Percentiles rank a stretch among this genome's conserved stretches.
phyloP scores from a whole-genome alignment of 352 stramenopile species.

The Peronosclerospora sorghi region DNA sequence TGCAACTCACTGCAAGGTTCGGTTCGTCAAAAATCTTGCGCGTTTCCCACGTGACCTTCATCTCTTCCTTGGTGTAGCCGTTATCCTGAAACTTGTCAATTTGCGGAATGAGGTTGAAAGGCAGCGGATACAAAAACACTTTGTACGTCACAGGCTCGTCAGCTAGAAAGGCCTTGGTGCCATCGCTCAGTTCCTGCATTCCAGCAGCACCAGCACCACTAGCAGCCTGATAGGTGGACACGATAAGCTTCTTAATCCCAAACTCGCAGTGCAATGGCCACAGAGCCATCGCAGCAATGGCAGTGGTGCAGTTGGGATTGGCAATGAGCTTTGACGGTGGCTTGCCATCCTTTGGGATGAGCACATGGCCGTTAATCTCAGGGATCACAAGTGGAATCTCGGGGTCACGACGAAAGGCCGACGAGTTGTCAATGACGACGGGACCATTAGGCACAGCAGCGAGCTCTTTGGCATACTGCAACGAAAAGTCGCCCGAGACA shows the following conservation, averaged over 20 bases:
- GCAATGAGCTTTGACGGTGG: constrained; percentile 87
- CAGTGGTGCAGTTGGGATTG: constrained; percentile 99
- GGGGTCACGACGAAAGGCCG: constrained; percentile 89
- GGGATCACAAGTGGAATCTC: constrained; percentile 90
- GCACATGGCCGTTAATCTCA: constrained; percentile 90
- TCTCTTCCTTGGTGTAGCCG: constrained; percentile 98
- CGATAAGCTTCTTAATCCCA: constrained; percentile 92
- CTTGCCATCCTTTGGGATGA: constrained; percentile 39
- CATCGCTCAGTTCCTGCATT: constrained; percentile 93
- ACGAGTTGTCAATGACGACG: constrained; percentile 98
- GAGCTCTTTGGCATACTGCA: constrained; percentile 91
- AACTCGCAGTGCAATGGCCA: constrained; percentile 95
- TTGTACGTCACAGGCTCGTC: constrained; percentile 79
- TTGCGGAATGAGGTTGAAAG: constrained; percentile 99
- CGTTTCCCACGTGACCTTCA: constrained; percentile 98
- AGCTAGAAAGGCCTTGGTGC: constrained; percentile 61
- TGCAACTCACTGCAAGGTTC: constrained; percentile 82
- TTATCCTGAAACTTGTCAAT: constrained; percentile 99
- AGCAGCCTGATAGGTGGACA: constrained; percentile 92
- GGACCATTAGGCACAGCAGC: constrained; percentile 62
- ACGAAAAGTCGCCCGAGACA: constrained; percentile 93
- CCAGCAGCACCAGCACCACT: constrained; percentile 86
- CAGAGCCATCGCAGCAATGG: constrained; percentile 94
- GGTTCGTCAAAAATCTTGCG: constrained; percentile 94
- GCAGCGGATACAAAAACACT: constrained; percentile 94